Evolutionary conservation across 2,329 filamentous ascomycete species (phyloP).

Genomic region (Penicillium sp.): DNA sequence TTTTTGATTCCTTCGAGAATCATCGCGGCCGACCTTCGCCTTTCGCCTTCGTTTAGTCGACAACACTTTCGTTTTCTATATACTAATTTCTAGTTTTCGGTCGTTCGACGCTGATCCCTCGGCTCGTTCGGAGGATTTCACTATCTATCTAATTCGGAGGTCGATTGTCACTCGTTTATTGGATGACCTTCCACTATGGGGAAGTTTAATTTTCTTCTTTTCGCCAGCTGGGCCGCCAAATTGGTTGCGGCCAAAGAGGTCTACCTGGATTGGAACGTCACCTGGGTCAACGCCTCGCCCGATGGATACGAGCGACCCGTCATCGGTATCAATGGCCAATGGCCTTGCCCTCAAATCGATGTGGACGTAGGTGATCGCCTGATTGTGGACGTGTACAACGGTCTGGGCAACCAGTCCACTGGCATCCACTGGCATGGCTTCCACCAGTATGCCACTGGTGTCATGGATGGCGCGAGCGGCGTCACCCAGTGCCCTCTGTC

Average conservation of each 20-base stretch:
- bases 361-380: constrained; percentile 36
- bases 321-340: constrained; percentile 72
- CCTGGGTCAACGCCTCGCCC: constrained; percentile 68
- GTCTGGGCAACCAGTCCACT: constrained; percentile 37
- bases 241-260: constrained; percentile 23
- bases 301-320: constrained; percentile 62
- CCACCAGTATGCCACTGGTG: constrained; percentile 60
- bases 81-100: constrained; percentile 7
- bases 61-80: constrained; percentile 7
- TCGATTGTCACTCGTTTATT: constrained; percentile 17
- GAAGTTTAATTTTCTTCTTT: constrained; percentile 15
- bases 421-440: constrained; percentile 63
- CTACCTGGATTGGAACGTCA: constrained; percentile 54
- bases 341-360: constrained; percentile 62
- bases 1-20: background rate
- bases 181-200: constrained; percentile 13
- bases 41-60: constrained; percentile 9
- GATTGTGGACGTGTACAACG: constrained; percentile 40
- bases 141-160: constrained; percentile 10
- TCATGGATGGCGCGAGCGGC: constrained; percentile 66
- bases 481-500: constrained; percentile 66
- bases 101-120: constrained; percentile 6
- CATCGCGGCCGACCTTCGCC: constrained; percentile 15
- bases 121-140: constrained; percentile 14
- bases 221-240: constrained; percentile 18